Base-by-base conservation (phyloP, 495 filamentous ascomycete genomes). In the Aspergillus carlsbadensis region DNA sequence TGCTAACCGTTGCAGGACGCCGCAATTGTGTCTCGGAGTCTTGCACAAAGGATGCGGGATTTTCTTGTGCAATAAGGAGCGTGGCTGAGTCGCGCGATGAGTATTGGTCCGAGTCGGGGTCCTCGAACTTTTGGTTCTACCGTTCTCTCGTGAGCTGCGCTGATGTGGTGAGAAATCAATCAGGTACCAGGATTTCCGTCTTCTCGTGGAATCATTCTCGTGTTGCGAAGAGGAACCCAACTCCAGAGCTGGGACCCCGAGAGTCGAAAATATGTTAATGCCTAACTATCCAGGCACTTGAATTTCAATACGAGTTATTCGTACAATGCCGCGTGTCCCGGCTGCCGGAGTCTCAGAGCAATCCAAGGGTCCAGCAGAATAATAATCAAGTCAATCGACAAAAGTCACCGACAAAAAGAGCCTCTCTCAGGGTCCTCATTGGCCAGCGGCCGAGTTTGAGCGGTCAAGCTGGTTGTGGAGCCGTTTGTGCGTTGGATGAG, bases 271-370 rank as follows among this genome's bases (percentile, higher is more conserved):
- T 29, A 26, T 15, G 42, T 29, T 10, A 31, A 29, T 45, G 42
- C 42, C 42, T 45, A 21, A 45, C 3, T 13, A 11, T 21, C 10
- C 42, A 45, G 21, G 42, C 42, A n/a, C n/a, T 24, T 29, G 5
- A 14, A 45, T 45, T 45, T 13, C 42, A 8, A 45, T 22, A 21
- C 20, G 41, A 10, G 41, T 5, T n/a, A 5, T 37, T 45, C 21
- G 42, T 29, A 45, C 26, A 24, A 26, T 24, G 42, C 42, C 42
- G 42, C 42, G 42, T 45, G 21, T 45, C 26, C 42, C 41, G n/a
- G n/a, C n/a, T n/a, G n/a, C n/a, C n/a, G 41, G n/a, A 21, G 7
- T 14, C 11, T 29, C 13, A 21, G 8, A 22, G 21, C 14, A 21
- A 29, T 26, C 2, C 7, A 43, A 18, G 18, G 22, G 41, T 18